Conservation (phyloP, 139 green algal genomes). For the Chlorella sp. region DNA sequence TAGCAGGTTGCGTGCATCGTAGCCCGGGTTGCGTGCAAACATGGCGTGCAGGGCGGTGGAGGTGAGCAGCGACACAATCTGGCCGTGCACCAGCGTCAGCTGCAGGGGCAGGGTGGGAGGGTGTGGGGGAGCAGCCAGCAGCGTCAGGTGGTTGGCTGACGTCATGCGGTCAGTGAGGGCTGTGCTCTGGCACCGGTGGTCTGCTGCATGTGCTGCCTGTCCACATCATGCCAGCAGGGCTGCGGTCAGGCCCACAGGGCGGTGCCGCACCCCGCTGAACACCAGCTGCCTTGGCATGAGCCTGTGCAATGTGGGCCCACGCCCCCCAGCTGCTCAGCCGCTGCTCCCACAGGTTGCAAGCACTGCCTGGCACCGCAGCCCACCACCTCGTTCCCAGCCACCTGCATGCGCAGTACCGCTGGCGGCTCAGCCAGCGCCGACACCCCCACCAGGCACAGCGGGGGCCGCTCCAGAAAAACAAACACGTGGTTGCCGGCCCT, state of each 20-base stretch:
- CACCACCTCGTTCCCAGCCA: not conserved
- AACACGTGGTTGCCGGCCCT: slow-evolving; percentile 30
- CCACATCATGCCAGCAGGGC: not conserved
- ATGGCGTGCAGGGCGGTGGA: slow-evolving; percentile 36
- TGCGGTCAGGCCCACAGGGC: not conserved
- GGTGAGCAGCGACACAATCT: slow-evolving; percentile 45
- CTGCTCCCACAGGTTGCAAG: no score
- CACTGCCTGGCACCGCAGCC: not conserved
- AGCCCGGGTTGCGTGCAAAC: slow-evolving; percentile 37
- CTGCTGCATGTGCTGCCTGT: not conserved
- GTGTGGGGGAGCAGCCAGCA: not conserved
- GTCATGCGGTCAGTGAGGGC: not conserved
- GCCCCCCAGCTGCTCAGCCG: no score
- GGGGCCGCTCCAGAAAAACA: slow-evolving; percentile 41
- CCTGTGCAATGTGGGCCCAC: no score
- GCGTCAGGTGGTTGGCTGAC: not conserved
- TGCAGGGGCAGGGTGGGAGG: not conserved
- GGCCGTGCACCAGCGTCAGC: slow-evolving; percentile 44
- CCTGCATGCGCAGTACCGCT: slow-evolving; percentile 49
- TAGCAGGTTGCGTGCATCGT: slow-evolving; percentile 44
- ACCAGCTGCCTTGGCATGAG: no score
- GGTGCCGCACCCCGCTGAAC: not conserved
- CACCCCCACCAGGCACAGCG: slow-evolving; percentile 44
- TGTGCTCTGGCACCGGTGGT: not conserved
- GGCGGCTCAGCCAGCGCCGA: slow-evolving; percentile 35